These are phyloP conservation scores for Colletotrichum cordylinicola DNA, from an alignment of 2,329 filamentous ascomycete genomes.

Conservation along the genomic window DNA sequence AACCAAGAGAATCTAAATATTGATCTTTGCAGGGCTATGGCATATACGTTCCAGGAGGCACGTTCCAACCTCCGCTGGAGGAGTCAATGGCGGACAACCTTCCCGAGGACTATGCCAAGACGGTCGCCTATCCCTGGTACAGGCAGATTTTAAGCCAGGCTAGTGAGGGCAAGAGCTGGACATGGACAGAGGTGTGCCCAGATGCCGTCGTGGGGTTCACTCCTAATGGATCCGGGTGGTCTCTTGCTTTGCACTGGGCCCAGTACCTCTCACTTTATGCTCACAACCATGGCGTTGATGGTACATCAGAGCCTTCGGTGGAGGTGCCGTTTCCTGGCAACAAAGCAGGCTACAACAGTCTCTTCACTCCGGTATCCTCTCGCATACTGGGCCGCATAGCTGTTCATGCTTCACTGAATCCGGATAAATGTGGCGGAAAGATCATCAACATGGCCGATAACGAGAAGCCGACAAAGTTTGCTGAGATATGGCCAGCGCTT, in stretches of 20 bases:
- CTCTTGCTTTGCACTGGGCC: conserved; percentile 43
- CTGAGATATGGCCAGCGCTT: conserved; percentile 35
- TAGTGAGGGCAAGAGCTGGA: conserved; percentile 34
- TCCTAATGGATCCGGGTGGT: conserved; percentile 41
- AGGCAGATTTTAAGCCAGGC: conserved; percentile 34
- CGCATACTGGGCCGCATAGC: conserved; percentile 32
- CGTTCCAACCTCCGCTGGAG: conserved; percentile 35
- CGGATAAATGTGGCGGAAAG: conserved; percentile 29
- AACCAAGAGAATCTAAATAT: not conserved
- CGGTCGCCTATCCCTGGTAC: conserved; percentile 39
- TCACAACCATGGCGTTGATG: conserved; percentile 27
- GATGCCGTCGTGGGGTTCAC: conserved; percentile 44
- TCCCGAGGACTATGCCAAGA: conserved; percentile 37
- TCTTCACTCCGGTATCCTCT: conserved; percentile 37
- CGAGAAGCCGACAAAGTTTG: conserved; percentile 29
- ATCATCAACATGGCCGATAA: conserved; percentile 39
- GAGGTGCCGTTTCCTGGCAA: conserved; percentile 35
- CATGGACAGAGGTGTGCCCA: conserved; percentile 43
- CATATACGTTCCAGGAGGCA: conserved; percentile 39
- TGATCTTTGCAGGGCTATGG: conserved; percentile 36
- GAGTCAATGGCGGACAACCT: conserved; percentile 38
- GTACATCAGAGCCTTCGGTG: rapidly evolving
- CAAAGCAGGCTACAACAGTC: conserved; percentile 25
- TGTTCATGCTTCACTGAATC: conserved; percentile 34
- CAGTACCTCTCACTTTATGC: conserved; percentile 43